Base-by-base conservation (phyloP, 371 early-diverging fungal species). In the Coemansia sp. region DNA sequence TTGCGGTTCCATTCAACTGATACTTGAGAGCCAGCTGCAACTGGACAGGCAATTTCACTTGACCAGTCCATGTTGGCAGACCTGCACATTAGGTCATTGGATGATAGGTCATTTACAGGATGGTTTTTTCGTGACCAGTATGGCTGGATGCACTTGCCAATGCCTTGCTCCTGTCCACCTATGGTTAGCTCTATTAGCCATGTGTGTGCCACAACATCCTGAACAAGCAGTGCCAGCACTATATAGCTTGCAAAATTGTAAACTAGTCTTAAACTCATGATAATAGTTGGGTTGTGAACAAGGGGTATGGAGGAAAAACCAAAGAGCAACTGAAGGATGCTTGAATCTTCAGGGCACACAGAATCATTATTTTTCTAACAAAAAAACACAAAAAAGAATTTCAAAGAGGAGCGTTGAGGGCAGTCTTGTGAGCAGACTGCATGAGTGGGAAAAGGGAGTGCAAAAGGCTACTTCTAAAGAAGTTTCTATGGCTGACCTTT, bases 1-100 rank as follows among this genome's bases (percentile, higher is more conserved):
- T 51, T 58, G 31, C 64, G 66, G 47, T 70, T 61, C 61, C 66
- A 73, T 39, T 42, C 56, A 4, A 70, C 50, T 1, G 53, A 58
- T 4, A 73, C 3, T 10, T 57, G 52, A 24, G 61, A 57, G n/a
- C 73, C 73, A 5, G 73, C 73, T 7, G 27, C 21, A 18, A 63
- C 65, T 0, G 69, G 71, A 40, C 69, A 57, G 2, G 34, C 34
- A 5, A 29, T 45, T 52, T 65, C 51, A 6, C 39, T 39, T 0
- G 26, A 3, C 5, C 47, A 22, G 6, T 45, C 34, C 51, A 50
- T 34, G 4, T 39, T 39, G 24, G 18, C 26, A 18, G 61, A 24
- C 14, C 73, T 60, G 54, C 73, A 73, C 6, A 31, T 31, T 8
- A 73, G 29, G 22, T 69, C 65, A 13, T n/a, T 37, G 0, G 39